These are phyloP conservation scores for Russula foetens DNA, from an alignment of 768 basidiomycete genomes.

Conservation along the genomic window DNA sequence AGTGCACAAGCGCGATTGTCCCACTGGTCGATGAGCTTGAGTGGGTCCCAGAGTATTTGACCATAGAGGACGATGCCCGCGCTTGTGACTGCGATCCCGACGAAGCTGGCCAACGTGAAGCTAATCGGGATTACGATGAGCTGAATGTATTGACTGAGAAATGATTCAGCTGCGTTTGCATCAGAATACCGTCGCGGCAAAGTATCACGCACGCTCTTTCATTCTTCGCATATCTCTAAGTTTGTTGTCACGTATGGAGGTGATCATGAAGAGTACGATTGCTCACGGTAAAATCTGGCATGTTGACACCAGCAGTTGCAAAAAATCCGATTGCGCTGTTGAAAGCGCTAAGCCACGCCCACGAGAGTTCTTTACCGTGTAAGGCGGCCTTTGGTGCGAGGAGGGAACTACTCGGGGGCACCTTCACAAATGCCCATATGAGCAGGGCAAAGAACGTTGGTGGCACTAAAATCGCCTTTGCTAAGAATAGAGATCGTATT, in stretches of 20 bases:
- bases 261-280: neutral
- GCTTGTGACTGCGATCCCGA: slow-evolving; percentile 77
- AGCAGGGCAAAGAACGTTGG: slow-evolving; percentile 30
- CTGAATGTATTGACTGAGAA: slow-evolving; percentile 60
- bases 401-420: slow-evolving; percentile 53
- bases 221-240: slow-evolving; percentile 63
- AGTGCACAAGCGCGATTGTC: slow-evolving; percentile 80
- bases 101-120: slow-evolving; percentile 71
- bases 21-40: slow-evolving; percentile 70
- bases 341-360: slow-evolving; percentile 72
- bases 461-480: slow-evolving; percentile 45
- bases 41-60: slow-evolving; percentile 60
- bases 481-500: slow-evolving; percentile 67
- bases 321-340: slow-evolving; percentile 75
- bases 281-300: slow-evolving; percentile 72
- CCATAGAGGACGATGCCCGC: slow-evolving; percentile 73
- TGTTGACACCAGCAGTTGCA: slow-evolving; percentile 66
- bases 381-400: slow-evolving; percentile 43
- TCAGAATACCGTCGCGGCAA: neutral
- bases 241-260: neutral
- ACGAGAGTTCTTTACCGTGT: slow-evolving; percentile 47
- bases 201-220: slow-evolving; percentile 45
- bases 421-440: slow-evolving; percentile 45
- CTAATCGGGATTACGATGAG: slow-evolving; percentile 65
- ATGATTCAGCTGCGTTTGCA: neutral